phyloP scores from a whole-genome alignment of 257 asterid species.

The Ilex aquifolium region DNA sequence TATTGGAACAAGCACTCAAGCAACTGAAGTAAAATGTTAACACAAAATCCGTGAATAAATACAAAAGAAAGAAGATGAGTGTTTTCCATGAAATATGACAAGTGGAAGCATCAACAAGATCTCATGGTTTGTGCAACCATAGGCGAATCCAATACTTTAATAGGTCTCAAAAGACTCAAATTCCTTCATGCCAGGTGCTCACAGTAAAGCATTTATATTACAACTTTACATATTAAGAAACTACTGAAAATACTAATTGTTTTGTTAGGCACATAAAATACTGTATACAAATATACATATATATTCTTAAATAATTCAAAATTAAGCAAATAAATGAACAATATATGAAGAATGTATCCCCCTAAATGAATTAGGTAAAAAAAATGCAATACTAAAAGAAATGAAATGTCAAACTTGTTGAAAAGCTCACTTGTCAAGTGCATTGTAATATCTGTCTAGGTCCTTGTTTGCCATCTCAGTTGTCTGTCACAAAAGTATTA shows the following conservation, averaged over 20 bases:
- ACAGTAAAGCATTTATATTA: no score
- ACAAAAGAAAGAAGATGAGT: neutral
- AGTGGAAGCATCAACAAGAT: neutral
- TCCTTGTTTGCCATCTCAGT: conserved; percentile 99
- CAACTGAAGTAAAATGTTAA: neutral
- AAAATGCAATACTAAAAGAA: conserved; percentile 1
- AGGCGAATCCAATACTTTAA: neutral
- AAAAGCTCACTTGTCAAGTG: conserved; percentile 88
- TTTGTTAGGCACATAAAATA: no score
- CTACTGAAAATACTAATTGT: no score
- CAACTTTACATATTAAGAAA: no score
- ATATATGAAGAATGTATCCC: neutral
- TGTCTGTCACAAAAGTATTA: conserved; percentile 49
- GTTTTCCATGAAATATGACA: no score
- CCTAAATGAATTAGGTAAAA: neutral
- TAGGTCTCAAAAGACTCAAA: no score
- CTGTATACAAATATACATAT: no score
- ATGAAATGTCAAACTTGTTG: conserved; percentile 5
- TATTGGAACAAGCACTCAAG: neutral
- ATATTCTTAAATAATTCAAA: no score
- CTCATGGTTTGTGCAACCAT: neutral
- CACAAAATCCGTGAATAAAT: neutral
- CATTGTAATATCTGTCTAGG: conserved; percentile 87
- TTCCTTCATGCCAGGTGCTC: no score
- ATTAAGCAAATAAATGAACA: neutral